phyloP scores from a whole-genome alignment of 2,329 filamentous ascomycete species.

The Aspergillus carbonarius region DNA sequence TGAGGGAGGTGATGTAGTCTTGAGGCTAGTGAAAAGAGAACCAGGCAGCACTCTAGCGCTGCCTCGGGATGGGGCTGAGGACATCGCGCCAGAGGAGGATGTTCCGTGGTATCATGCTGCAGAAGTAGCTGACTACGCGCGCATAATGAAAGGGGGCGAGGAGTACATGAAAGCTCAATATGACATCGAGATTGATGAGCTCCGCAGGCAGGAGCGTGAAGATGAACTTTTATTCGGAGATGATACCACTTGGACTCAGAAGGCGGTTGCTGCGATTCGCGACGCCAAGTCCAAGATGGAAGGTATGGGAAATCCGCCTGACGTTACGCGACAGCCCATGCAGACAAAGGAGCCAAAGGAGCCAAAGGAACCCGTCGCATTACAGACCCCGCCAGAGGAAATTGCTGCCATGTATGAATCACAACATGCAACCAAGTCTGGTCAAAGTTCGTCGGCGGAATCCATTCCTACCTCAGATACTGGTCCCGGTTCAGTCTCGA shows the following conservation, averaged over 20 bases:
- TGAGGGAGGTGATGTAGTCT: slow-evolving; percentile 83
- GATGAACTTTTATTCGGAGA: slow-evolving; percentile 91
- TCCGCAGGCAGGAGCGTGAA: slow-evolving; percentile 76
- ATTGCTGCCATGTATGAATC: slow-evolving; percentile 54
- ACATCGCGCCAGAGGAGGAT: slow-evolving; percentile 67
- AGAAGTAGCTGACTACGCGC: slow-evolving; percentile 90
- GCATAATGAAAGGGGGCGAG: slow-evolving; percentile 90
- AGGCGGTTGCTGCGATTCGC: slow-evolving; percentile 72
- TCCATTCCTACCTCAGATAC: slow-evolving; percentile 16
- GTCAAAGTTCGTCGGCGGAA: slow-evolving; percentile 37
- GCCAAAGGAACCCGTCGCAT: slow-evolving; percentile 51
- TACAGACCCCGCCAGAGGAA: slow-evolving; percentile 47
- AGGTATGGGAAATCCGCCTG: slow-evolving; percentile 66
- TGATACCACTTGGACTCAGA: slow-evolving; percentile 87
- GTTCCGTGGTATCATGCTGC: slow-evolving; percentile 95
- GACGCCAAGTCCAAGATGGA: slow-evolving; percentile 73
- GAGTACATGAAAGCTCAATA: slow-evolving; percentile 84
- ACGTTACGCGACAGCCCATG: slow-evolving; percentile 50
- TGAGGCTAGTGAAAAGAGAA: slow-evolving; percentile 79
- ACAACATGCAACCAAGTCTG: slow-evolving; percentile 49
- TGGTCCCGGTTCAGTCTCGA: slow-evolving; percentile 9
- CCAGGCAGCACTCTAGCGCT: slow-evolving; percentile 82
- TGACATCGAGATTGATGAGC: slow-evolving; percentile 71
- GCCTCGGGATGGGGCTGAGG: slow-evolving; percentile 76
- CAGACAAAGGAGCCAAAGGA: slow-evolving; percentile 50